Base-by-base conservation (phyloP, 169 alveolate genomes). In the Plasmodium inui region DNA sequence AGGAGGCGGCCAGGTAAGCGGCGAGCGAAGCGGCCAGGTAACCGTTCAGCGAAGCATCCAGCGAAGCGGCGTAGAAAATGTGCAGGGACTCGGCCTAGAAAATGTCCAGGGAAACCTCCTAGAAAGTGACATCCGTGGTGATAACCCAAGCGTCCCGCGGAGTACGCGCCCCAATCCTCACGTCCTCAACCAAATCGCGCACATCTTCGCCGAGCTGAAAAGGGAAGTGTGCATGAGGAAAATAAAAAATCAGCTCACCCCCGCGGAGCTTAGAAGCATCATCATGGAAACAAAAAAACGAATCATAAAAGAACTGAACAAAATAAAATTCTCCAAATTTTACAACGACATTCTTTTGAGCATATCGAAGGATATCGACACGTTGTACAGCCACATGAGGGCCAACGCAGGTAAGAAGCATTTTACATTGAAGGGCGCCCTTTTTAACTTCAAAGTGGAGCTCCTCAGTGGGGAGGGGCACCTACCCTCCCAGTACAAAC, bases 251-350 rank as follows among this genome's bases (percentile, higher is more conserved):
- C 44, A 76, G 32, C 50, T 55, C 3, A 28, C 84, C 12, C 10
- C 61, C 9, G 14, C 70, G 4, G 50, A 28, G 12, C 70, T 86
- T 14, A 74, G 57, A 86, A 50, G 70, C 70, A n/a, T 86, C 22
- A 44, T 86, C 79, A 53, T 74, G 70, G 93, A 86, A 74, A 86
- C 78, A 55, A 86, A 55, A 32, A 86, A 86, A 34, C 44, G 26
- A 9, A 74, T 86, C 26, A 53, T 74, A 53, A 86, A 74, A 30
- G 88, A 86, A 55, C 67, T 86, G 26, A 86, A 76, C 28, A 86
- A 86, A 86, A 86, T 86, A 22, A 86, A 55, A 50, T 86, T 50
- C 50, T 74, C 81, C 14, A 86, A 86, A 86, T 86, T 86, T 74
- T 86, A 86, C 41, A 86, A 86, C 79, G 93, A 78, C 81, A 74